A percentile compares a stretch with the other conserved stretches of the same genome.
Evolutionary conservation across 2,329 filamentous ascomycete genomes (phyloP).

Genomic region (Huntiella omanensis): DNA sequence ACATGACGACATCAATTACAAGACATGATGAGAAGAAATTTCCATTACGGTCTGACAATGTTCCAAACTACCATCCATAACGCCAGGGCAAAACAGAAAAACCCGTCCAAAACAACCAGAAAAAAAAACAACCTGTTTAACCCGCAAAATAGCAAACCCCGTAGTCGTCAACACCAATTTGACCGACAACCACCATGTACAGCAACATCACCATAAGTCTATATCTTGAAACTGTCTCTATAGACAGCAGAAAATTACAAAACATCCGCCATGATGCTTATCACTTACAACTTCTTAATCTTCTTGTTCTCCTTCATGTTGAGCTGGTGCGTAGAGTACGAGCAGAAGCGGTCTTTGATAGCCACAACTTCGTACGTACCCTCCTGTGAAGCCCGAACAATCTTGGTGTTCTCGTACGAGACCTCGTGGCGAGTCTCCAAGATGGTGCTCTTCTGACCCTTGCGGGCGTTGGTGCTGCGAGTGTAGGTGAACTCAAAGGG

Average conservation of each 20-base stretch:
- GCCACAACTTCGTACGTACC: constrained; percentile 94
- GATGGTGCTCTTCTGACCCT: constrained; percentile 58
- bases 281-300: constrained; percentile 10
- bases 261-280: neutral
- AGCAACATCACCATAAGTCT: neutral
- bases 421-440: constrained; percentile 82
- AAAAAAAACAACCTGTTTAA: neutral
- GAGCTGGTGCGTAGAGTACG: constrained; percentile 56
- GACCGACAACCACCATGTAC: neutral
- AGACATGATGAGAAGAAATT: neutral
- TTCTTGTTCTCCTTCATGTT: constrained; percentile 27
- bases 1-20: neutral
- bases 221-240: neutral
- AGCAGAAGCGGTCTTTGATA: constrained; percentile 85
- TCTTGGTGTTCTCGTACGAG: constrained; percentile 64
- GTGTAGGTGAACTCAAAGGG: constrained; percentile 98
- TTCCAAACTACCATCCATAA: constrained; percentile 10
- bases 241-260: neutral
- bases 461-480: constrained; percentile 66
- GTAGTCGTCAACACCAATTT: neutral
- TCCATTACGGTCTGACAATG: constrained; percentile 10
- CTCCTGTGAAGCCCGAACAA: constrained; percentile 72
- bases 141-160: neutral
- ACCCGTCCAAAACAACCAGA: constrained; percentile 5
- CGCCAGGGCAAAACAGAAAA: constrained; percentile 10